Percentiles rank a stretch among this genome's conserved stretches.
Conservation (phyloP, 2,329 filamentous ascomycete species). For the Ascochyta koolunga region DNA sequence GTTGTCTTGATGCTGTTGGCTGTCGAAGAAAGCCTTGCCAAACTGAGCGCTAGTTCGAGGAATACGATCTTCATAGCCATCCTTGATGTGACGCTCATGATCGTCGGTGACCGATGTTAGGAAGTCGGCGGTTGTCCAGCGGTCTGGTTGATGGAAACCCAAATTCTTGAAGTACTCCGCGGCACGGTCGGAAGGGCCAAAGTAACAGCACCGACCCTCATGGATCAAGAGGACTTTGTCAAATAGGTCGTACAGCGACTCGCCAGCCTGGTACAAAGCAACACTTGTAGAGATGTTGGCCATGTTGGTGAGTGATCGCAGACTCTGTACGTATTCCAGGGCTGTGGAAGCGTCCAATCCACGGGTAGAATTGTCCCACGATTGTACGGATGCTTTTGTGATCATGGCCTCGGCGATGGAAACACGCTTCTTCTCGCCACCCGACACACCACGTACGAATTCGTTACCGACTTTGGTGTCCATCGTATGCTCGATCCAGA, state of each 20-base stretch:
- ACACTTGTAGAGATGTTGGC: conserved; percentile 67
- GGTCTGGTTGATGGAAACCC: conserved; percentile 70
- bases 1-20: conserved; percentile 46
- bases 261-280: conserved; percentile 72
- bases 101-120: conserved; percentile 72
- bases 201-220: conserved; percentile 59
- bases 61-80: conserved; percentile 63
- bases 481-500: conserved; percentile 74
- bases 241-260: conserved; percentile 47
- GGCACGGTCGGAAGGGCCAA: conserved; percentile 66
- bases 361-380: conserved; percentile 68
- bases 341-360: conserved; percentile 77
- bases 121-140: conserved; percentile 74
- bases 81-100: conserved; percentile 62
- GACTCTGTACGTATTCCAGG: conserved; percentile 71
- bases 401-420: conserved; percentile 58
- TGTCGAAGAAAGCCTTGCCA: conserved; percentile 51
- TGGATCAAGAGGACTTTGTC: conserved; percentile 51
- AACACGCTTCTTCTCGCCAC: conserved; percentile 57
- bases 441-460: conserved; percentile 67
- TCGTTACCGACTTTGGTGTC: conserved; percentile 78
- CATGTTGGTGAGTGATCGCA: conserved; percentile 70
- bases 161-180: conserved; percentile 70
- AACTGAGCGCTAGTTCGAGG: conserved; percentile 64
- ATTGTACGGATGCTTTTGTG: conserved; percentile 46